Base-by-base conservation (phyloP, 805 yeast genomes). In the Kodamaea fukazawae region DNA sequence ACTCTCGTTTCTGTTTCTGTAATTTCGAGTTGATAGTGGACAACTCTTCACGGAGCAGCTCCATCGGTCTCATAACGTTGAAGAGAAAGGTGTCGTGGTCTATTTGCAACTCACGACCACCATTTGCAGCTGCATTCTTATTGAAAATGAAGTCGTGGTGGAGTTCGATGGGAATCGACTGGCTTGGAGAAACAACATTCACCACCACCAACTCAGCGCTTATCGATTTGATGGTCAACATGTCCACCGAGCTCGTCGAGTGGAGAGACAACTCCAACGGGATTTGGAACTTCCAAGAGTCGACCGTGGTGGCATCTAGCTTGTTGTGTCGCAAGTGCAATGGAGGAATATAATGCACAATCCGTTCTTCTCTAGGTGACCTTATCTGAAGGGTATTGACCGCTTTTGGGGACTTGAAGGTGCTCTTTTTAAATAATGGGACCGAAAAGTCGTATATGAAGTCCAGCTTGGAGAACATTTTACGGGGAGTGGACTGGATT, bases 141-240 rank as follows among this genome's bases (percentile, higher is more conserved):
- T 52, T 53, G 46, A 57, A 64, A 1, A 67, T 45, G n/a, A 61
- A 50, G 30, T 61, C 69, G 45, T 66, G 70, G 40, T 58, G 54
- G 17, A 68, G 41, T 48, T 67, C 74, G 7, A 68, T 38, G 2
- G 74, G 72, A 11, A 68, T 62, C 2, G 68, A 62, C 17, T 49
- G 45, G 34, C 57, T 55, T 10, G 57, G 53, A 2, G 72, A 61
- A 31, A 57, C 50, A 11, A 60, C 43, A 14, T 71, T 60, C 20
- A 59, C 34, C 1, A 56, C 69, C 4, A 57, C 58, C 20, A 68
- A 51, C 30, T 65, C 70, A 2, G 60, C 57, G 2, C 29, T 27
- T 7, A 57, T 44, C 2, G 34, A 11, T 26, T 51, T 57, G 34
- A 61, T 43, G 11, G n/a, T 14, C 16, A 37, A 13, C 20, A 27